These are phyloP conservation scores for Aspergillus brasiliensis DNA, from an alignment of 2,329 filamentous ascomycete species.

Conservation along the genomic window DNA sequence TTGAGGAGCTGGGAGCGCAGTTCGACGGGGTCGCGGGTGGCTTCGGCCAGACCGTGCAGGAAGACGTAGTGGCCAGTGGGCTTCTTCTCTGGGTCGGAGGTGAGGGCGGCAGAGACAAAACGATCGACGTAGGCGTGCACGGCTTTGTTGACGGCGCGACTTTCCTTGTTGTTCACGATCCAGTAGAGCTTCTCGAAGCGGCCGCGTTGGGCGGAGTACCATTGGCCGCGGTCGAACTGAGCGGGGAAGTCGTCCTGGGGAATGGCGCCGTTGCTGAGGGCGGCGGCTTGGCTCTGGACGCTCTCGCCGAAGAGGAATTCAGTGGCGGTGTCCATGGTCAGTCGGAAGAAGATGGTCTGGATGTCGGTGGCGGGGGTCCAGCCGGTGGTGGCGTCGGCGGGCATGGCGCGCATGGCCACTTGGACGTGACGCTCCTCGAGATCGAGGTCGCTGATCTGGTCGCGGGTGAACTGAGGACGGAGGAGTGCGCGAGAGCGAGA, in stretches of 20 bases:
- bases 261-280: constrained; percentile 26
- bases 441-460: constrained; percentile 78
- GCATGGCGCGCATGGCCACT: constrained; percentile 69
- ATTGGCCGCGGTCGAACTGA: constrained; percentile 40
- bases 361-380: constrained; percentile 64
- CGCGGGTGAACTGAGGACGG: constrained; percentile 81
- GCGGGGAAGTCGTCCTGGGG: constrained; percentile 47
- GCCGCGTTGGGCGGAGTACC: constrained; percentile 29
- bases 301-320: constrained; percentile 82
- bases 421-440: constrained; percentile 79
- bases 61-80: constrained; percentile 48
- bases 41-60: constrained; percentile 51
- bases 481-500: constrained; percentile 78
- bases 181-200: constrained; percentile 27
- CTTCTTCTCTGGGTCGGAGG: constrained; percentile 29
- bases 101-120: constrained; percentile 26
- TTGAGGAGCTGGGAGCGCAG: constrained; percentile 54
- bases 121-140: constrained; percentile 27
- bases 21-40: constrained; percentile 50
- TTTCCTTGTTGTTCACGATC: constrained; percentile 25
- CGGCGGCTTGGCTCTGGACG: constrained; percentile 57
- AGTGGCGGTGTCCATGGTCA: constrained; percentile 81
- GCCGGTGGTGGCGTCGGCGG: constrained; percentile 52
- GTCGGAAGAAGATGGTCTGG: constrained; percentile 77
- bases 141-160: constrained; percentile 8